Evolutionary conservation across 805 yeast species (phyloP), one percentile per base, ranked within the genome.

Genomic region (Danielozyma ontarioensis): DNA sequence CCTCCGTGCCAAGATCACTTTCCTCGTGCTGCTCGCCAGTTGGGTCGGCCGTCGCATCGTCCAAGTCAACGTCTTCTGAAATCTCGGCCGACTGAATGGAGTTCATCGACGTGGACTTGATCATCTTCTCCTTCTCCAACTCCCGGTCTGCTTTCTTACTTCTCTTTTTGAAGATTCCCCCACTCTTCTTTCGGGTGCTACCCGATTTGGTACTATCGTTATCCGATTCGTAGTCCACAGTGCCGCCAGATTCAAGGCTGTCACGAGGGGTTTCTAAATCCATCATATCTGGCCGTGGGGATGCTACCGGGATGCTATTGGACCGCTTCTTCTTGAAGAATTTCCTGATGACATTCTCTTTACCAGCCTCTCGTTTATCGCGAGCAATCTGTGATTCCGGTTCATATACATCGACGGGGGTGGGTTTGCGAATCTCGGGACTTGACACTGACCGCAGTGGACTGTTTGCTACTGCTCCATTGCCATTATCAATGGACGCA

Each of bases 281-380:
- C 21, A 33, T 17, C 7, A 27, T 27, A 15, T 25, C 37, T 7
- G 29, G 29, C 4, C 33, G 26, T 12, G 34, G 27, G 5, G 25
- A 32, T 5, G 35, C 28, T 10, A 42, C 23, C 2, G 42, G 24
- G 7, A 35, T 26, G 17, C 48, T 47, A 18, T 39, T 47, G 28
- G 54, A 46, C 29, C 59, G 46, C 29, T 46, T 45, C 35, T 58
- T 58, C 40, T 58, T 56, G 50, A 67, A 67, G 12, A 67, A 51
- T 42, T 66, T 65, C 16, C 60, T 43, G 19, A 67, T 64, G 28
- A 65, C 60, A 37, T 62, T 67, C 32, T 63, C 70, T 40, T 63
- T 63, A 1, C 59, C 62, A 8, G 41, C 35, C 12, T 17, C 26
- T n/a, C 13, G 6, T 39, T 44, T 18, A 4, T 12, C 16, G 16